Percentiles rank a stretch among this genome's conserved stretches.
These are phyloP conservation scores for Diddensiella caesifluorescens DNA, from an alignment of 805 yeast genomes.

Conservation along the genomic window DNA sequence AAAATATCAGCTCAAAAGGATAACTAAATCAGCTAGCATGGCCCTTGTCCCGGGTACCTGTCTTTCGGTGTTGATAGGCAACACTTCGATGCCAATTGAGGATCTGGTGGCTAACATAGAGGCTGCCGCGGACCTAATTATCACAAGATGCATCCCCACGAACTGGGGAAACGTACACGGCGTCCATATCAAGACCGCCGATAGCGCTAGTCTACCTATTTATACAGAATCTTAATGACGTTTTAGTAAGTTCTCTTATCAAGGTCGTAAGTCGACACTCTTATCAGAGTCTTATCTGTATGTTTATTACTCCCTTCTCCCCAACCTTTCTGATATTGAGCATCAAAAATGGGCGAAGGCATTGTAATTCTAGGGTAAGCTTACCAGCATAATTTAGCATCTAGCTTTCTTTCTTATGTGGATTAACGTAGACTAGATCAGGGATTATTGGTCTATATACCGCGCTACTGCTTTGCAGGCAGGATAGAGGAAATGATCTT, in stretches of 20 bases:
- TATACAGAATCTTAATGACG: no score
- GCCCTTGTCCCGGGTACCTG: slow-evolving; percentile 61
- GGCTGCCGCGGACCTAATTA: slow-evolving; percentile 46
- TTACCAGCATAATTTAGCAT: background rate
- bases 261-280: no score
- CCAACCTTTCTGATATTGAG: slow-evolving; percentile 1
- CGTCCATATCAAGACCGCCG: slow-evolving; percentile 58
- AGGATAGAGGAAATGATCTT: slow-evolving; percentile 39
- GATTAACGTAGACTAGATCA: slow-evolving; percentile 37
- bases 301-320: no score
- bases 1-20: slow-evolving; percentile 56
- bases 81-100: slow-evolving; percentile 39
- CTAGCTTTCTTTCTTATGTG: no score
- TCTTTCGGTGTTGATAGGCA: slow-evolving; percentile 56
- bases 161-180: slow-evolving; percentile 49
- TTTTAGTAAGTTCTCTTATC: no score
- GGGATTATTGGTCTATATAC: slow-evolving; percentile 69
- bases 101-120: slow-evolving; percentile 49
- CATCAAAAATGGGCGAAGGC: slow-evolving; percentile 17
- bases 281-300: no score
- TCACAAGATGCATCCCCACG: slow-evolving; percentile 43
- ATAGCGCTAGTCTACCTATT: slow-evolving; percentile 58
- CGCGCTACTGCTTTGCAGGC: slow-evolving; percentile 43
- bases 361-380: slow-evolving; percentile 23
- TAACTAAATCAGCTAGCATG: slow-evolving; percentile 56